Evolutionary conservation across 192 early-diverging fungal species (phyloP), one percentile per base, ranked within the genome.

Genomic region (Ambispora gerdemannii): DNA sequence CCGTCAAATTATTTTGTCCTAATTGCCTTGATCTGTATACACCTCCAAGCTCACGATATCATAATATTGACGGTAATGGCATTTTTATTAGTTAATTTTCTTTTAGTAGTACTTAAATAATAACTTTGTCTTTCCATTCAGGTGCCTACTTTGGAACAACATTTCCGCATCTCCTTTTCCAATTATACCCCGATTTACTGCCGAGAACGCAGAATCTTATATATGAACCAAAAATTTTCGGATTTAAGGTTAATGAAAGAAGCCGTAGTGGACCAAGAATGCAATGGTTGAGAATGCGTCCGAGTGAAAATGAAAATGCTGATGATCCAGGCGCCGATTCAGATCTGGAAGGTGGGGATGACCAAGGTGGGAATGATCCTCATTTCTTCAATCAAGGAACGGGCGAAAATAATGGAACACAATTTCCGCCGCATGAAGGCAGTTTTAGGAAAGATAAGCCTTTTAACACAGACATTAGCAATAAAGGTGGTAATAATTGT

Each of bases 111-210:
- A n/a, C n/a, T n/a, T n/a, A n/a, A n/a, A n/a, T n/a, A n/a, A n/a
- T n/a, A n/a, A n/a, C n/a, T n/a, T n/a, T 27, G n/a, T 71, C 8
- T 20, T 20, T 28, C 76, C 81, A 71, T 38, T 19, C 77, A 87
- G 93, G 97, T 60, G 92, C 95, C 34, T 91, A 88, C 76, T 99
- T 99, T 83, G 96, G 96, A 33, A 92, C 97, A 19, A 95, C 95
- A 3, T 96, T 99, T 76, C 90, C 95, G 10, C 90, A 95, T 74
- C 79, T 99, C 71, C 86, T 98, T 53, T 91, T 96, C 78, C 85
- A 92, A 77, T 88, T 89, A 8, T 96, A 89, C 81, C 90, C 94
- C 0, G 86, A 91, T 35, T 72, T 92, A 34, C 76, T 89, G 15
- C 92, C 90, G 62, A 67, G 70, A 27, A 74, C 80, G 3, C 74